These are phyloP conservation scores for Chlamydomonas reinhardtii DNA, from an alignment of 163 green algal genomes.

Conservation along the genomic window DNA sequence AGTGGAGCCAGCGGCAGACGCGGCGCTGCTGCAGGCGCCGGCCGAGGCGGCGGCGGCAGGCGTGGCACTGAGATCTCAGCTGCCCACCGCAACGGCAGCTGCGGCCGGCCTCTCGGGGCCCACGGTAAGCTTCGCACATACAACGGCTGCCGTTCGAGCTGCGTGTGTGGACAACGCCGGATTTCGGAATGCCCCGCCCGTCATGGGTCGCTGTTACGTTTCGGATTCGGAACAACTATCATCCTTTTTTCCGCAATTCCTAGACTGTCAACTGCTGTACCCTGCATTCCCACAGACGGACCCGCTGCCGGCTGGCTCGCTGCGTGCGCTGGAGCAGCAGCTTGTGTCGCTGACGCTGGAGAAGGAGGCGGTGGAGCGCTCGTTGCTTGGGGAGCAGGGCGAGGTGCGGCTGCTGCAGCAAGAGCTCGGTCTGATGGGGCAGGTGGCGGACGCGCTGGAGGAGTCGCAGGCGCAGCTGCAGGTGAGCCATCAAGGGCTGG, in stretches of 20 bases:
- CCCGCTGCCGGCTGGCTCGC: background rate
- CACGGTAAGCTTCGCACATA: background rate
- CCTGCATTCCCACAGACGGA: background rate
- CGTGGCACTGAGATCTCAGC: background rate
- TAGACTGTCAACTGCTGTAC: too few species aligned
- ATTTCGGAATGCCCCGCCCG: too few species aligned
- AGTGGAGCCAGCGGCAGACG: background rate
- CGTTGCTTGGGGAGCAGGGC: constrained; percentile 27
- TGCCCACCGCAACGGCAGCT: background rate
- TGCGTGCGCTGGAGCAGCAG: constrained; percentile 46
- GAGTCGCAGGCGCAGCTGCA: constrained; percentile 43
- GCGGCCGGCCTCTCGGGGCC: constrained; percentile 1
- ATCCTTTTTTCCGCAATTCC: too few species aligned
- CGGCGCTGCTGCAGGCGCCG: background rate
- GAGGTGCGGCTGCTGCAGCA: background rate
- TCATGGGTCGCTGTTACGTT: too few species aligned
- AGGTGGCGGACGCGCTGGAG: constrained; percentile 45
- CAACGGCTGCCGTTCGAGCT: too few species aligned
- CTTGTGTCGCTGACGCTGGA: constrained; percentile 41
- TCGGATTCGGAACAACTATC: too few species aligned
- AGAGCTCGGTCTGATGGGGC: background rate
- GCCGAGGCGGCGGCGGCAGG: too few species aligned
- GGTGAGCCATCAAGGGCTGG: background rate
- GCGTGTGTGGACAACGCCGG: too few species aligned
- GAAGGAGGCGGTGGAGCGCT: constrained; percentile 42